Conservation (phyloP, 2,329 filamentous ascomycete species). For the Penicillium griseofulvum region DNA sequence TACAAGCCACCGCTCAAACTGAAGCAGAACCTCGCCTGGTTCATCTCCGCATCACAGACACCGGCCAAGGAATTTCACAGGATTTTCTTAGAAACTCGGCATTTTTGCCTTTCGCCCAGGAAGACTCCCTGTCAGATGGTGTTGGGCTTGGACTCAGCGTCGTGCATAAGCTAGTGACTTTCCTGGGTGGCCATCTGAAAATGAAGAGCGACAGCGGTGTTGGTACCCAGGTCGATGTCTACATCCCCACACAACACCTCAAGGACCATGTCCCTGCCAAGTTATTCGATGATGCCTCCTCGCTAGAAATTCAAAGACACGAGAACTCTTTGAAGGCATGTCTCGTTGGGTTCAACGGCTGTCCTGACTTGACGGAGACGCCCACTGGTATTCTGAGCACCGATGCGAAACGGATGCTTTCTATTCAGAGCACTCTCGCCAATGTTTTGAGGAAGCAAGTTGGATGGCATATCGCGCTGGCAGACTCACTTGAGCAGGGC, state of each 20-base stretch:
- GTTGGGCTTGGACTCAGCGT: constrained; percentile 64
- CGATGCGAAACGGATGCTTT: constrained; percentile 30
- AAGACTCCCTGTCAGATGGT: constrained; percentile 57
- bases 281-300: background rate
- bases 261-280: background rate
- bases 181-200: constrained; percentile 56
- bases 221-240: constrained; percentile 32
- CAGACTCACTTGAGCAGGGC: constrained; percentile 21
- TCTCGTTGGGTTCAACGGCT: constrained; percentile 29
- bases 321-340: constrained; percentile 18
- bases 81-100: constrained; percentile 59
- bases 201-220: constrained; percentile 45
- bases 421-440: constrained; percentile 26
- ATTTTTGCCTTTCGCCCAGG: constrained; percentile 63
- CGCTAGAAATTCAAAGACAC: background rate
- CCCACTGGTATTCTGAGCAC: constrained; percentile 23
- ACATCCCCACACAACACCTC: constrained; percentile 23
- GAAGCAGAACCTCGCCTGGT: constrained; percentile 17
- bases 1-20: constrained; percentile 9
- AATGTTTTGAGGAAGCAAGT: constrained; percentile 23
- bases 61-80: constrained; percentile 60
- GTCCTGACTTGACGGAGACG: constrained; percentile 20
- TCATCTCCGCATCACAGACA: constrained; percentile 55
- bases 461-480: constrained; percentile 27
- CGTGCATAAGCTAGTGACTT: constrained; percentile 57